Percentiles rank a stretch among this genome's conserved stretches.
Conservation (phyloP, 176 grass and related monocot species). For the Triticum urartu region DNA sequence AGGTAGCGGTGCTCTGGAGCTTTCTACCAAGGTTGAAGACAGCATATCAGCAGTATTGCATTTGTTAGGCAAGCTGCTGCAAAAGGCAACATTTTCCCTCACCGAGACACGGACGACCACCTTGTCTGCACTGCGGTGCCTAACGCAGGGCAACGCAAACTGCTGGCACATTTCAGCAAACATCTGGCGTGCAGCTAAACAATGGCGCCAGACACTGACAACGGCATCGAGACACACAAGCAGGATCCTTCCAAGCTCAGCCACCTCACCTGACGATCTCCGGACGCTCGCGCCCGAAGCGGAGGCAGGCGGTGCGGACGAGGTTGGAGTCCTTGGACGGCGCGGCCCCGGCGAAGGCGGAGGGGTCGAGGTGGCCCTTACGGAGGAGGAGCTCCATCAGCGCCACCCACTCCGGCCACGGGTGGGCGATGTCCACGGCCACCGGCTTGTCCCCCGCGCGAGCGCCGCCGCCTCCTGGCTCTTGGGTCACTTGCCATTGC, state of each 20-base stretch:
- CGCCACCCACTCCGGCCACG: slow-evolving; percentile 69
- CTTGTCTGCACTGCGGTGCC: neutral
- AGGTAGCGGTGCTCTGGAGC: neutral
- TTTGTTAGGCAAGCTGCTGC: neutral
- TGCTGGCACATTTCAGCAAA: slow-evolving; percentile 45
- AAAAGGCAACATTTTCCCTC: neutral
- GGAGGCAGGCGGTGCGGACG: slow-evolving; percentile 73
- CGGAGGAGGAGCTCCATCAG: slow-evolving; percentile 68
- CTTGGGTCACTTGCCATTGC: slow-evolving; percentile 17
- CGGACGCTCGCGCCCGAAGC: slow-evolving; percentile 55
- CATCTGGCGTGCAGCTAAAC: slow-evolving; percentile 33
- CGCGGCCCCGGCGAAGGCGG: slow-evolving; percentile 20
- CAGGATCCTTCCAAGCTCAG: neutral
- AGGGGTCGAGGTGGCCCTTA: slow-evolving; percentile 51
- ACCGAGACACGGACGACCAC: neutral
- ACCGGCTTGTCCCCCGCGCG: neutral
- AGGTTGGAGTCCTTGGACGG: slow-evolving; percentile 60
- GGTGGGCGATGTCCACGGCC: slow-evolving; percentile 59
- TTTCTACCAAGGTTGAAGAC: neutral
- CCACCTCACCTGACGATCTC: slow-evolving; percentile 59
- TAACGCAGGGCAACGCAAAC: neutral
- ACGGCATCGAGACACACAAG: neutral
- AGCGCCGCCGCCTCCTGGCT: slow-evolving; percentile 6
- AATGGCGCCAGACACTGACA: neutral
- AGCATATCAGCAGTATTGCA: neutral